Percentiles rank a stretch among this genome's conserved stretches.
Evolutionary conservation across 1,139 yeast species (phyloP).

Genomic region (Yamadazyma pseudoaaseri): DNA sequence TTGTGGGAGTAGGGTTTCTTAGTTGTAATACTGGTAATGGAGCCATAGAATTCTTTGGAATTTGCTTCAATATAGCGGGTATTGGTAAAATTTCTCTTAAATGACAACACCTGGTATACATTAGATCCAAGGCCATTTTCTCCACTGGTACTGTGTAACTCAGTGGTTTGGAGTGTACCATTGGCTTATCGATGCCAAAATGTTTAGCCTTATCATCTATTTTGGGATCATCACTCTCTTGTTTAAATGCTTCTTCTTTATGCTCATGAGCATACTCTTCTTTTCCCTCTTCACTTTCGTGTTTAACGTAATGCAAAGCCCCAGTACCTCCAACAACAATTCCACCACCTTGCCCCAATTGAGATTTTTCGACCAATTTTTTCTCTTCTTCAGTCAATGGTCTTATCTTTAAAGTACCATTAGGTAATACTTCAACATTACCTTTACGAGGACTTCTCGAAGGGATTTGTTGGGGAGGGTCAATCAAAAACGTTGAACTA

Average conservation of each 20-base stretch:
- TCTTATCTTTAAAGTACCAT: constrained; percentile 61
- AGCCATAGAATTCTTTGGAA: constrained; percentile 67
- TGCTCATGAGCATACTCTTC: constrained; percentile 8
- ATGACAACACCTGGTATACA: constrained; percentile 77
- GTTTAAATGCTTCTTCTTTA: constrained; percentile 11
- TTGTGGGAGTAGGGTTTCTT: constrained; percentile 70
- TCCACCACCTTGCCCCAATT: constrained; percentile 62
- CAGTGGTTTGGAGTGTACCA: constrained; percentile 27
- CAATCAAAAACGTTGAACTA: constrained; percentile 66
- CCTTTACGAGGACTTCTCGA: constrained; percentile 66
- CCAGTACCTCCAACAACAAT: constrained; percentile 81
- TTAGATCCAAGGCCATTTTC: constrained; percentile 55
- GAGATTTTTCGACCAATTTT: constrained; percentile 39
- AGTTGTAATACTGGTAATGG: constrained; percentile 65
- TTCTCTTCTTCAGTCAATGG: constrained; percentile 64
- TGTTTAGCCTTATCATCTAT: constrained; percentile 31
- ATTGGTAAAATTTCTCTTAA: constrained; percentile 71
- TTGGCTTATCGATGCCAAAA: constrained; percentile 50
- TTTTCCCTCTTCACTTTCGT: constrained; percentile 14
- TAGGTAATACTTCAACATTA: constrained; percentile 62
- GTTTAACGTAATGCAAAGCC: constrained; percentile 43
- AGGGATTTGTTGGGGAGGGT: constrained; percentile 73
- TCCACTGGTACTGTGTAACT: constrained; percentile 36
- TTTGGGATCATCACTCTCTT: constrained; percentile 32
- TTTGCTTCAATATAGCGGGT: constrained; percentile 73